Evolutionary conservation across 2,329 filamentous ascomycete genomes (phyloP).

Genomic region (Sordariomycetes sp.): DNA sequence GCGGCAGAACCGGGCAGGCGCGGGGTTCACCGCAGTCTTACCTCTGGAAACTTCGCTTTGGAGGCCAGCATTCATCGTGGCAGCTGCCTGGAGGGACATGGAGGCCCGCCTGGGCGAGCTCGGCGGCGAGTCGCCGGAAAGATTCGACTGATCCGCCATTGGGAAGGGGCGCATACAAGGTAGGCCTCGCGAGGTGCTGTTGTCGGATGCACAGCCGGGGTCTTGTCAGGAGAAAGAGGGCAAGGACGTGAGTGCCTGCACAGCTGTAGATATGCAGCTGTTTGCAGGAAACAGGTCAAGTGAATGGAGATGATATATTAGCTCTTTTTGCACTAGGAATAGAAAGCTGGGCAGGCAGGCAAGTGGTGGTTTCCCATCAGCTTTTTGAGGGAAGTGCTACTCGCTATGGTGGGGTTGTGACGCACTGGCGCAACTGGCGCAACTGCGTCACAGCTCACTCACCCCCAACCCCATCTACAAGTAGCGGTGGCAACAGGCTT

Average conservation of each 20-base stretch:
- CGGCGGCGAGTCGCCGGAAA: slow-evolving; percentile 36
- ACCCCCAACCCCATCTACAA: background rate
- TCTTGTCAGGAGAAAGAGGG: background rate
- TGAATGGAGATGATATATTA: background rate
- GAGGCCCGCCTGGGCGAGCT: slow-evolving; percentile 55
- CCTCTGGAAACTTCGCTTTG: slow-evolving; percentile 52
- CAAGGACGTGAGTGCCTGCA: background rate
- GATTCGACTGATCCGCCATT: background rate
- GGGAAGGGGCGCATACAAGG: background rate
- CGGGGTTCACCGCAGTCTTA: slow-evolving; percentile 20
- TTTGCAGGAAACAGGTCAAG: background rate
- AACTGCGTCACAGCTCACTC: background rate
- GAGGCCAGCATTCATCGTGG: slow-evolving; percentile 67
- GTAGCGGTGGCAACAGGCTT: background rate
- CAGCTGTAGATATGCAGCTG: too few species aligned
- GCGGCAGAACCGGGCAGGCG: background rate
- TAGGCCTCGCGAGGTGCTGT: background rate
- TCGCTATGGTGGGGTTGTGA: background rate
- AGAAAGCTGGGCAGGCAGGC: background rate
- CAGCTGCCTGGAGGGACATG: slow-evolving; percentile 64
- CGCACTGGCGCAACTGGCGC: background rate
- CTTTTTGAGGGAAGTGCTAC: background rate
- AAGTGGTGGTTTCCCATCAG: background rate
- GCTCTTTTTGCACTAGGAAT: background rate
- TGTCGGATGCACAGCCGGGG: background rate